Base-by-base conservation (phyloP, 2,329 filamentous ascomycete genomes). In the Cladophialophora carrionii region DNA sequence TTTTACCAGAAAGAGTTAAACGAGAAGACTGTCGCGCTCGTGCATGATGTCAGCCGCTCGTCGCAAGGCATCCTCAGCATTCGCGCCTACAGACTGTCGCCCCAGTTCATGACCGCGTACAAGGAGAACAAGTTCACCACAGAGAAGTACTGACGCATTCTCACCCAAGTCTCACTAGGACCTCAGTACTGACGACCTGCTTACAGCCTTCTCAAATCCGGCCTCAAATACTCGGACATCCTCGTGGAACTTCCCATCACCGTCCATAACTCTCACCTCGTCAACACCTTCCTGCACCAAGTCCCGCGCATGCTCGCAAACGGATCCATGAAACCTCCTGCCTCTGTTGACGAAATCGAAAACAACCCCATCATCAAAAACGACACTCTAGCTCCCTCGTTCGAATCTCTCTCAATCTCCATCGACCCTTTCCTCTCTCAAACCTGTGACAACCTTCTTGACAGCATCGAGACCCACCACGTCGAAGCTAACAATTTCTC, bases 401-500 rank as follows among this genome's bases (percentile, higher is more conserved):
- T 92, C 77, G 93, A 97, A 74, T 88, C 87, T 70, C 88, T 99
- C 64, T 92, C 96, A 73, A 88, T 99, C 68, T 91, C 90, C 71
- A 96, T 98, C 79, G 95, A 99, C 78, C 95, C 95, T 34, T 96
- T 96, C 85, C 88, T 99, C 55, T 94, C 98, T 85, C 96, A 97
- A 87, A 96, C 94, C 59, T 96, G 92, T 81, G 94, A 99, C 76
- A 87, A 97, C 72, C 87, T 99, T 63, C 88, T 98, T 69, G 95
- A 99, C 76, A 92, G 90, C 83, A 96, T 99, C 78, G 95, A 99
- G 84, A 90, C 90, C 62, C 95, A 99, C 84, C 95, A 98, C 82
- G 96, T 93, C 66, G 95, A 99, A 81, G 90, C 96, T 78, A 98
- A 98, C 87, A 99, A 99, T 86, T 95, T 96, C 83, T 93, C 97